Percentiles rank a stretch among this genome's conserved stretches.
phyloP scores from a whole-genome alignment of 2,329 filamentous ascomycete genomes.

The Aspergillus quadrilineatus region DNA sequence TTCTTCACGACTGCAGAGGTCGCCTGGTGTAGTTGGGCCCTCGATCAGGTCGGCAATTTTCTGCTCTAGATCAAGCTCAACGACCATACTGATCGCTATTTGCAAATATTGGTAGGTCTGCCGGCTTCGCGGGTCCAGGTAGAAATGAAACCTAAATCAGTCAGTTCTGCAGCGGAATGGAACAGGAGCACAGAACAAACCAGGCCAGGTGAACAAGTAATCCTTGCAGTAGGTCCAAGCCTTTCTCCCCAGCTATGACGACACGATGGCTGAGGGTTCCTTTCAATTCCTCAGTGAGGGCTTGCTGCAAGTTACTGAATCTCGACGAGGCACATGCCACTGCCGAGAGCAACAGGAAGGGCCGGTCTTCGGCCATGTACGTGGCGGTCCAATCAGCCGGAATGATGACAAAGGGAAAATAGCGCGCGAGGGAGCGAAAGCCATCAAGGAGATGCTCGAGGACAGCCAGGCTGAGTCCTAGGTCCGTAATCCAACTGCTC shows the following conservation, averaged over 20 bases:
- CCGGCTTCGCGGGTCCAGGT: not conserved
- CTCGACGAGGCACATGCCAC: not conserved
- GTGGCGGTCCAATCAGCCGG: not conserved
- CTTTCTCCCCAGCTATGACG: constrained; percentile 1
- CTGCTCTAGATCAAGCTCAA: not conserved
- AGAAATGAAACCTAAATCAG: constrained; percentile 5
- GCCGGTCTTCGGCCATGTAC: not conserved
- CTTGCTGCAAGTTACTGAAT: not conserved
- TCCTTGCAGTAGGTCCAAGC: constrained; percentile 1
- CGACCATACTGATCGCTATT: not conserved
- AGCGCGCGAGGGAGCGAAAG: not conserved
- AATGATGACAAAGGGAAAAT: constrained; percentile 2
- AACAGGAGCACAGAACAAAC: not conserved
- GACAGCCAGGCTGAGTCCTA: not conserved
- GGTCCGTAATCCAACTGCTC: not conserved
- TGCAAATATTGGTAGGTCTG: constrained; percentile 6
- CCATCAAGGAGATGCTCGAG: not conserved
- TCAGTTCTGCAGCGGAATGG: not conserved
- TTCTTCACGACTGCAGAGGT: not conserved
- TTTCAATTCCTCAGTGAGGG: not conserved
- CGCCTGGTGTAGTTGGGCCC: not conserved
- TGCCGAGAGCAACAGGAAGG: not conserved
- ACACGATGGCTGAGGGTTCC: not conserved
- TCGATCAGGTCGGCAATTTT: not conserved
- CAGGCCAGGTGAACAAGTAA: constrained; percentile 6